These are phyloP conservation scores for Mrakia gelida DNA, from an alignment of 768 basidiomycete genomes.

Conservation along the genomic window DNA sequence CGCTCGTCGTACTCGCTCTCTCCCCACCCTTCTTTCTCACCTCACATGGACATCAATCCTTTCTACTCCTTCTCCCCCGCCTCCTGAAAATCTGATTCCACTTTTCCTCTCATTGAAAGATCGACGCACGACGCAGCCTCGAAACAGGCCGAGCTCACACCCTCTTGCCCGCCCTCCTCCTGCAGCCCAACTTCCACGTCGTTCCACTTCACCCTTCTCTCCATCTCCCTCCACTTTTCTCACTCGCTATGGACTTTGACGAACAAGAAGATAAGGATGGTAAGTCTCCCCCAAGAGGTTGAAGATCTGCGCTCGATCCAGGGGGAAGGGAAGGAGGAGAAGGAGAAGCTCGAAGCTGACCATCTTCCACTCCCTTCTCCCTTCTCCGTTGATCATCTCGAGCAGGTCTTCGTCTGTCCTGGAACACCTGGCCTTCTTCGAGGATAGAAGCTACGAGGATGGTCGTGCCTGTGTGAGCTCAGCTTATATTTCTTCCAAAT, in stretches of 20 bases:
- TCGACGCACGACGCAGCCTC: background rate
- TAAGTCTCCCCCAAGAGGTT: background rate
- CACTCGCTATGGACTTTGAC: conserved; percentile 29
- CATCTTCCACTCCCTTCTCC: background rate
- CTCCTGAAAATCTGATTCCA: background rate
- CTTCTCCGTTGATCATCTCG: no score
- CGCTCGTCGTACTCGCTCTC: no score
- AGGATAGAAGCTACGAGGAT: conserved; percentile 96
- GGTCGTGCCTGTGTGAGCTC: conserved; percentile 73
- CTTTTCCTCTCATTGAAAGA: background rate
- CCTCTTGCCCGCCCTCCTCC: no score
- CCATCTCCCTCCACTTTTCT: background rate
- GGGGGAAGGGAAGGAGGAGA: background rate
- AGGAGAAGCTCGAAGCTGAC: background rate
- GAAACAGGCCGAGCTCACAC: no score
- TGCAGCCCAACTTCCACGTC: no score
- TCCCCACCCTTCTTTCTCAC: no score
- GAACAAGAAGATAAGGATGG: conserved; percentile 33
- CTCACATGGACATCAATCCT: no score
- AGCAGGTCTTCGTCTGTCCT: conserved; percentile 84
- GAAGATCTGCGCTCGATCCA: background rate
- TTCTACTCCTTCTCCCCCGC: no score
- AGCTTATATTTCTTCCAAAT: no score
- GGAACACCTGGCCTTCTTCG: conserved; percentile 99
- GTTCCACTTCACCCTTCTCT: background rate